A percentile compares a stretch with the other conserved stretches of the same genome.
phyloP scores from a whole-genome alignment of 2,329 filamentous ascomycete species.

The Penicillium nordicum region DNA sequence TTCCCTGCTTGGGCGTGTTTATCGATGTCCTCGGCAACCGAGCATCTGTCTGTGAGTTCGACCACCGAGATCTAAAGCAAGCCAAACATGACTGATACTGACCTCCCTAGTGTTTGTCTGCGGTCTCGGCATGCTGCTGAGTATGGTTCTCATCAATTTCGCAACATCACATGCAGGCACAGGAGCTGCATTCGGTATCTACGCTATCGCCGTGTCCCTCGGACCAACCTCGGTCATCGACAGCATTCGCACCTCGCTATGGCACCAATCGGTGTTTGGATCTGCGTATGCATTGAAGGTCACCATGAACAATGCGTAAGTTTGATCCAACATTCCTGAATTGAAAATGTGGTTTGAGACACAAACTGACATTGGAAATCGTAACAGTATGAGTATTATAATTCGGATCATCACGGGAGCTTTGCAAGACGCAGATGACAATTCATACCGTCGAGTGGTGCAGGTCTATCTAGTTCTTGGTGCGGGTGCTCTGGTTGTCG shows the following conservation, averaged over 20 bases:
- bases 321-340: not conserved
- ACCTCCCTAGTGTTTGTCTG: slow-evolving; percentile 38
- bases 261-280: slow-evolving; percentile 59
- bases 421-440: slow-evolving; percentile 56
- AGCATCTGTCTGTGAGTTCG: slow-evolving; percentile 41
- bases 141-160: slow-evolving; percentile 56
- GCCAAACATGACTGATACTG: slow-evolving; percentile 23
- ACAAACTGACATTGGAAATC: not conserved
- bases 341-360: not conserved
- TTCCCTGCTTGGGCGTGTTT: slow-evolving; percentile 55
- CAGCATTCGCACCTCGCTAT: slow-evolving; percentile 58
- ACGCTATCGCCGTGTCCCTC: slow-evolving; percentile 54
- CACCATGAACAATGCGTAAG: slow-evolving; percentile 57
- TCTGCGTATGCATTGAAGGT: slow-evolving; percentile 60
- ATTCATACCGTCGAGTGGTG: slow-evolving; percentile 55
- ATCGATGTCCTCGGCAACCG: slow-evolving; percentile 57
- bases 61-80: too few relatives aligned
- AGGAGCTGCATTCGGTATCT: slow-evolving; percentile 59
- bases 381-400: slow-evolving; percentile 56
- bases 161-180: slow-evolving; percentile 50
- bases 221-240: slow-evolving; percentile 61
- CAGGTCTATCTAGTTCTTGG: slow-evolving; percentile 57
- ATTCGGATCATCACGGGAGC: slow-evolving; percentile 56
- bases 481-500: slow-evolving; percentile 48
- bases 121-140: slow-evolving; percentile 50